Evolutionary conservation across 345 rosid species (phyloP), one percentile per base, ranked within the genome.

Genomic region (Cardamine chenopodiifolia): DNA sequence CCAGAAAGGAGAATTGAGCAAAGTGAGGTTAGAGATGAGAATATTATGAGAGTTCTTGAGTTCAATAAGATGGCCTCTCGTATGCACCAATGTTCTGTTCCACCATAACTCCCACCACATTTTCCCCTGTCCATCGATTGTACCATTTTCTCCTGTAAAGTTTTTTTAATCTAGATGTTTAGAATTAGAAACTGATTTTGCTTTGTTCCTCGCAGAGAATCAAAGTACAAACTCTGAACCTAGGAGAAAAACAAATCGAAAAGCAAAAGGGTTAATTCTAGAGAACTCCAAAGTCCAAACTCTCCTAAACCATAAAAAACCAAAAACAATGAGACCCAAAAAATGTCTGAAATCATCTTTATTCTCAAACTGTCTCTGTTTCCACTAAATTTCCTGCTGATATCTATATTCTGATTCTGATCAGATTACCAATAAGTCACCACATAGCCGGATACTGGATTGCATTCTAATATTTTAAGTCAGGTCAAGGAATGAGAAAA

Each of bases 71-170:
- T 90, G 99, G 63, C 99, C 99, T 84, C 99, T 90, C 28, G 98
- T 96, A 75, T 88, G 86, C 66, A 84, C 75, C 82, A 96, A 54
- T 35, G 94, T 96, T 82, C 89, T 86, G 77, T 92, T 96, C 99
- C 99, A 90, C 99, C 99, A 95, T 74, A 89, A 80, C 13, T 92
- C 97, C 99, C 98, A 95, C 99, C 98, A 96, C 92, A 90, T 92
- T 70, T 78, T 87, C 68, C 99, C 99, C 75, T 90, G 98, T 49
- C 99, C 99, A 74, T 95, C 98, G 15, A 96, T 84, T 18, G 96
- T 92, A 29, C 97, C 99, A 56, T 96, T 96, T 42, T 89, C 75
- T 71, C 99, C 99, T 92, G 86, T 67, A 79, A 23, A 7, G 6
- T n/a, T n/a, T 10, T 22, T 37, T 35, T 8, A 11, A 12, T 26